phyloP scores from a whole-genome alignment of 768 basidiomycete species.

The Lentinula guzmanii region DNA sequence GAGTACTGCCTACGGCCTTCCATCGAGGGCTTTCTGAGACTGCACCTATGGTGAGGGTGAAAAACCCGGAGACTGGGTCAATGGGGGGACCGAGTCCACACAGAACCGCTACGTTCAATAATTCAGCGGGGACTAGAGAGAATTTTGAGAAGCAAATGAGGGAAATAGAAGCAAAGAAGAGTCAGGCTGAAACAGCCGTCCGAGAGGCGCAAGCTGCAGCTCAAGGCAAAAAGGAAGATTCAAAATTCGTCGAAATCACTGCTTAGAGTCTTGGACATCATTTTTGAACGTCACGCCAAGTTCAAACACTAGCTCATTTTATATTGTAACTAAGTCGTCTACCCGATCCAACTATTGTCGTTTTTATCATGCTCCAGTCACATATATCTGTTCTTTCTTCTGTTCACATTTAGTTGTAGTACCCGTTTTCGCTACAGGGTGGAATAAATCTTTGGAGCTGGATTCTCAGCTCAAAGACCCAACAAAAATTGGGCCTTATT shows the following conservation, averaged over 20 bases:
- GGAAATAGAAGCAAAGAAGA: conserved; percentile 64
- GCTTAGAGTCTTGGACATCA: conserved; percentile 17
- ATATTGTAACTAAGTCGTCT: neutral
- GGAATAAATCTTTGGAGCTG: conserved; percentile 1
- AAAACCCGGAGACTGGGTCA: conserved; percentile 58
- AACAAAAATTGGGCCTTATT: neutral
- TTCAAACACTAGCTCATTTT: neutral
- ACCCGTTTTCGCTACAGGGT: neutral
- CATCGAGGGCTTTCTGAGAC: conserved; percentile 66
- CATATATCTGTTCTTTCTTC: neutral
- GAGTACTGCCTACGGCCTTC: conserved; percentile 74
- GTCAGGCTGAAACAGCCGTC: conserved; percentile 57
- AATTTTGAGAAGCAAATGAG: conserved; percentile 47
- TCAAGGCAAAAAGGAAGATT: conserved; percentile 52
- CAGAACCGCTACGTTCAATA: conserved; percentile 69
- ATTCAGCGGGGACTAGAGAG: conserved; percentile 35
- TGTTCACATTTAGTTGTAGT: neutral
- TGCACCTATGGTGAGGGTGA: conserved; percentile 56
- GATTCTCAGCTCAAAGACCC: neutral
- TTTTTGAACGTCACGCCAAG: neutral
- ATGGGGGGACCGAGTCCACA: conserved; percentile 62
- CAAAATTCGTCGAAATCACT: conserved; percentile 42
- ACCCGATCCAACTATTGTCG: neutral
- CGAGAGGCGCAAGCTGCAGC: conserved; percentile 57
- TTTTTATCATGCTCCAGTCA: neutral